A percentile compares a stretch with the other conserved stretches of the same genome.
Conservation (phyloP, 176 grass and related monocot genomes). For the Phoenix dactylifera region DNA sequence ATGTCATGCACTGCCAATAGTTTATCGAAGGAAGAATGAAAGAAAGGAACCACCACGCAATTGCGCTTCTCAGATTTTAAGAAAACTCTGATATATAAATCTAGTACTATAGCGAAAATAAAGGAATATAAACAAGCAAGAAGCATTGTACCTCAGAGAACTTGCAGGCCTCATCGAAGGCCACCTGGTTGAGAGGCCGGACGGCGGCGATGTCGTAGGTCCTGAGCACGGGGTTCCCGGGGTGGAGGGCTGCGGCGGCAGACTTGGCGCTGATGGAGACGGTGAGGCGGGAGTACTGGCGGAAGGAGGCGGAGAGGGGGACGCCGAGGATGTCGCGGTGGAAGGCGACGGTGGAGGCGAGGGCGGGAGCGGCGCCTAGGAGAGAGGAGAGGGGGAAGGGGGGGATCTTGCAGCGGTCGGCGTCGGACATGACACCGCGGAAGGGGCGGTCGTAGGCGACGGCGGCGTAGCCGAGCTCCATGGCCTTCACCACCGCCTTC, state of each 20-base stretch:
- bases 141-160: constrained; percentile 20
- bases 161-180: constrained; percentile 67
- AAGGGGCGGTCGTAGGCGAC: constrained; percentile 48
- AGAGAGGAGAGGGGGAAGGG: constrained; percentile 40
- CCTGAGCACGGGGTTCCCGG: constrained; percentile 36
- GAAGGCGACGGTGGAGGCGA: constrained; percentile 36
- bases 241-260: constrained; percentile 21
- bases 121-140: not conserved
- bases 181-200: constrained; percentile 41
- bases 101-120: not conserved
- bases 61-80: too few relatives aligned
- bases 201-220: constrained; percentile 61
- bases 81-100: not conserved
- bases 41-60: too few relatives aligned
- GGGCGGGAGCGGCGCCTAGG: constrained; percentile 32
- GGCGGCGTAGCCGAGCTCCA: constrained; percentile 22
- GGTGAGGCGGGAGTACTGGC: constrained; percentile 65
- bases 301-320: constrained; percentile 30
- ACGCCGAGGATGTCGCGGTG: constrained; percentile 34
- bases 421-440: constrained; percentile 48
- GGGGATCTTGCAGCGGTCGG: constrained; percentile 33
- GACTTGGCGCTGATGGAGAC: constrained; percentile 42
- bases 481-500: constrained; percentile 11
- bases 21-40: too few relatives aligned
- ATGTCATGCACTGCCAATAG: too few relatives aligned